A percentile compares a stretch with the other conserved stretches of the same genome.
Conservation (phyloP, 257 asterid species). For the Misopates orontium region DNA sequence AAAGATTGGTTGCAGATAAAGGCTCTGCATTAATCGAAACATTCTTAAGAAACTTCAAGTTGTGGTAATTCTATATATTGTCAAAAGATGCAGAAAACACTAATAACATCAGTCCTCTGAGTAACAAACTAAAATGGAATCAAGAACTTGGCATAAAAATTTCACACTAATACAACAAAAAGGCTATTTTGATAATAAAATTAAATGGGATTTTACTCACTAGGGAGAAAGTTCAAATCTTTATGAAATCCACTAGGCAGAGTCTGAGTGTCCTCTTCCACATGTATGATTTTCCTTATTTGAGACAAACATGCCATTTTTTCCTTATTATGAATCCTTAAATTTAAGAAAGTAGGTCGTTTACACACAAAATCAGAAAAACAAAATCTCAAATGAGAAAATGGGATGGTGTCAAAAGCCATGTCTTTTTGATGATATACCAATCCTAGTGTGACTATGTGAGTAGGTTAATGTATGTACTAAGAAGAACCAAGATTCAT, state of each 20-base stretch:
- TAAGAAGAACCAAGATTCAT: no score
- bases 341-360: constrained; percentile 39
- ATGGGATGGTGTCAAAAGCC: constrained; percentile 42
- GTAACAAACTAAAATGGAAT: no score
- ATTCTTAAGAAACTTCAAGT: background rate
- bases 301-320: constrained; percentile 55
- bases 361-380: constrained; percentile 35
- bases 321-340: constrained; percentile 40
- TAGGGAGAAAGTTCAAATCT: constrained; percentile 78
- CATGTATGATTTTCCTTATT: constrained; percentile 47
- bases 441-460: constrained; percentile 43
- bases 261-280: constrained; percentile 57
- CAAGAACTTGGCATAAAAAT: no score
- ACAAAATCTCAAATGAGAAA: constrained; percentile 39
- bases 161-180: no score
- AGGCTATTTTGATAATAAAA: background rate
- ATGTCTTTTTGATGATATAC: constrained; percentile 30
- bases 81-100: no score
- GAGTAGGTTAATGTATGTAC: no score
- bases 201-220: constrained; percentile 39
- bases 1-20: constrained; percentile 53
- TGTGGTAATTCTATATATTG: no score
- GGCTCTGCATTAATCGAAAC: constrained; percentile 68
- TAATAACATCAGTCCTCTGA: no score
- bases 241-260: constrained; percentile 50